These are phyloP conservation scores for Entomortierella parvispora DNA, from an alignment of 192 early-diverging fungal species.

Conservation along the genomic window DNA sequence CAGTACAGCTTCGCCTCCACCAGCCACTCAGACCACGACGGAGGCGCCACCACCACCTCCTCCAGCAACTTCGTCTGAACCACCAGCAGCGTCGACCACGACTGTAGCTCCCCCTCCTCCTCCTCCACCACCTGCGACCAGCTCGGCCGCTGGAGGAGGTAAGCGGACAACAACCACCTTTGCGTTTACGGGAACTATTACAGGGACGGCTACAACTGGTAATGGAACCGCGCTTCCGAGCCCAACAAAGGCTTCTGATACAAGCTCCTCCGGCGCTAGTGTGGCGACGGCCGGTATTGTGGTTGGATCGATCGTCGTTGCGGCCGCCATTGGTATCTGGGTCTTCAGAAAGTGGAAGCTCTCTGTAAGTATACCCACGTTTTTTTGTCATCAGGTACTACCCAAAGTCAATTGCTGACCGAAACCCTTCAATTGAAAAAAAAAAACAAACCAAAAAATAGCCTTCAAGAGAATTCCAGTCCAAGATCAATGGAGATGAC, in stretches of 20 bases:
- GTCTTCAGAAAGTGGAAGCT: conserved; percentile 66
- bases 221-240: not conserved
- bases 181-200: not conserved
- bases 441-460: conserved; percentile 25
- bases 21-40: not conserved
- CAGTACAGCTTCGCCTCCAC: not conserved
- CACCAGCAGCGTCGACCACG: not conserved
- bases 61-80: not conserved
- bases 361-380: conserved; percentile 39
- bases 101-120: not conserved
- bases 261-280: not conserved
- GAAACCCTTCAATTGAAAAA: not conserved
- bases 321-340: conserved; percentile 60
- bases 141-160: not conserved
- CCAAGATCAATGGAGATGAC: conserved; percentile 53
- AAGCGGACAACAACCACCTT: not conserved
- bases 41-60: not conserved
- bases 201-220: not conserved
- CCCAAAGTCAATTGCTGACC: not conserved
- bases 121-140: not conserved
- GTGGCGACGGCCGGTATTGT: conserved; percentile 55
- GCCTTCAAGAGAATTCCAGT: conserved; percentile 56
- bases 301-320: conserved; percentile 52
- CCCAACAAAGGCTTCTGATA: not conserved
- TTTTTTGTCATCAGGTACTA: not conserved